Conservation (phyloP, 108 stramenopile species). For the Pseudonitzschia delicatissima region DNA sequence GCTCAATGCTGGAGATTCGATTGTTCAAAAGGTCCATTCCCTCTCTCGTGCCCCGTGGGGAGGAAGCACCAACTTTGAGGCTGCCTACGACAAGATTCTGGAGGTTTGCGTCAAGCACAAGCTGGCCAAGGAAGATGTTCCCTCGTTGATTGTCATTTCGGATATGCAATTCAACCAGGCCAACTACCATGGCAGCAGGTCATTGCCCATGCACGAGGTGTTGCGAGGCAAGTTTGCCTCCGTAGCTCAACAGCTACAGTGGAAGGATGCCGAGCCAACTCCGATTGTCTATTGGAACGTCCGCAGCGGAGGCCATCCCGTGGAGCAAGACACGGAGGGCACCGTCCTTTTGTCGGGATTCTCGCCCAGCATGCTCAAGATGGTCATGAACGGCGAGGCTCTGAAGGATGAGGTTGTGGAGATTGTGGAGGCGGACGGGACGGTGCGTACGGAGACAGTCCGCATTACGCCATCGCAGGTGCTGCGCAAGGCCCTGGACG, state of each 20-base stretch:
- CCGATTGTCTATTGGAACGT: slow-evolving; percentile 52
- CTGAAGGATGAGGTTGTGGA: slow-evolving; percentile 39
- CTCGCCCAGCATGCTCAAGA: slow-evolving; percentile 45
- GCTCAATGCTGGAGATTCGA: slow-evolving; percentile 3
- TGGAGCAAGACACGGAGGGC: slow-evolving; percentile 24
- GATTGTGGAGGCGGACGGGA: slow-evolving; percentile 27
- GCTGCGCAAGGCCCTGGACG: slow-evolving; percentile 36
- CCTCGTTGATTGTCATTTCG: slow-evolving; percentile 42
- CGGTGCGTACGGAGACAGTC: slow-evolving; percentile 22
- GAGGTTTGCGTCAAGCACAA: slow-evolving; percentile 7
- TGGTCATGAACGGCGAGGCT: slow-evolving; percentile 42
- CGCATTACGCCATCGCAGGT: slow-evolving; percentile 28
- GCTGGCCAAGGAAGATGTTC: slow-evolving; percentile 30
- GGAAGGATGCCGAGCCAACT: slow-evolving; percentile 23
- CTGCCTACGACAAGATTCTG: slow-evolving; percentile 36
- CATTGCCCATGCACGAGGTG: slow-evolving; percentile 1
- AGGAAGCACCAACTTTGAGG: slow-evolving; percentile 39
- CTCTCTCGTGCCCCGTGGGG: slow-evolving; percentile 43
- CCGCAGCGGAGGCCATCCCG: slow-evolving; percentile 39
- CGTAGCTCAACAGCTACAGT: slow-evolving; percentile 10
- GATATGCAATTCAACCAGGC: slow-evolving; percentile 56
- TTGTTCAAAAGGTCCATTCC: slow-evolving; percentile 33
- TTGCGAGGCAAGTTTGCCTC: slow-evolving; percentile 11
- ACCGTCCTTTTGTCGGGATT: slow-evolving; percentile 41
- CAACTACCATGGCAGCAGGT: background rate